phyloP scores from a whole-genome alignment of 2,329 filamentous ascomycete genomes.

The Gremmenia infestans region DNA sequence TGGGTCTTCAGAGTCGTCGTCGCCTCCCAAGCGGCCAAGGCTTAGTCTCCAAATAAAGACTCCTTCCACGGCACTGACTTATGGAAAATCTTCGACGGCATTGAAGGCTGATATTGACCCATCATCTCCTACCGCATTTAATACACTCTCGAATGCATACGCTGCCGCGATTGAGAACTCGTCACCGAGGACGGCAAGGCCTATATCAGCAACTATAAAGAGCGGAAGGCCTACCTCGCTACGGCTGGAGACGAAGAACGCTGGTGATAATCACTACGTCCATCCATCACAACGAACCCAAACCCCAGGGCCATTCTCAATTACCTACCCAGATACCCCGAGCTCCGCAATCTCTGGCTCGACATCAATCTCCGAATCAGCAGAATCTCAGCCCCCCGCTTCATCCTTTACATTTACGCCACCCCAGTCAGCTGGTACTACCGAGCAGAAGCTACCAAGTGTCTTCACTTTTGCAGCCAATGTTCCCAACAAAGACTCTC shows the following conservation, averaged over 20 bases:
- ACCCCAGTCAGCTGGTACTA: conserved; percentile 29
- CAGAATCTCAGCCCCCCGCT: conserved; percentile 15
- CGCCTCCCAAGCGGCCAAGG: conserved; percentile 40
- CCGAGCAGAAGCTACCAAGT: conserved; percentile 17
- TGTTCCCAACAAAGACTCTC: conserved; percentile 12
- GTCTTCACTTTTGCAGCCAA: conserved; percentile 28
- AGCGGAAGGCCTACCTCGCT: conserved; percentile 36
- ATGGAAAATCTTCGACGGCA: conserved; percentile 39
- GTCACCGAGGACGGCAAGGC: conserved; percentile 40
- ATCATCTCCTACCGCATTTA: conserved; percentile 58
- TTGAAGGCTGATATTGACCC: conserved; percentile 45
- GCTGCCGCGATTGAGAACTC: conserved; percentile 57
- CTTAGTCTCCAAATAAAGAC: conserved; percentile 53
- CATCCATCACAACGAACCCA: conserved; percentile 28
- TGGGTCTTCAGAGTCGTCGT: conserved; percentile 21
- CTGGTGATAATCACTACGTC: conserved; percentile 14
- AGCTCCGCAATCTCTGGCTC: conserved; percentile 23
- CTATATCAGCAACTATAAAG: conserved; percentile 31
- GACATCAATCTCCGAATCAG: conserved; percentile 19
- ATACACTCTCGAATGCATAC: conserved; percentile 62
- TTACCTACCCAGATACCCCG: conserved; percentile 31
- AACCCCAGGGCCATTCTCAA: conserved; percentile 30
- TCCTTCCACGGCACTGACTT: conserved; percentile 35
- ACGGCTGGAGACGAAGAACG: conserved; percentile 27
- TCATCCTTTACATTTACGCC: conserved; percentile 30